Percentiles rank a stretch among this genome's conserved stretches.
These are phyloP conservation scores for Suillus variegatus DNA, from an alignment of 768 basidiomycete species.

Conservation along the genomic window DNA sequence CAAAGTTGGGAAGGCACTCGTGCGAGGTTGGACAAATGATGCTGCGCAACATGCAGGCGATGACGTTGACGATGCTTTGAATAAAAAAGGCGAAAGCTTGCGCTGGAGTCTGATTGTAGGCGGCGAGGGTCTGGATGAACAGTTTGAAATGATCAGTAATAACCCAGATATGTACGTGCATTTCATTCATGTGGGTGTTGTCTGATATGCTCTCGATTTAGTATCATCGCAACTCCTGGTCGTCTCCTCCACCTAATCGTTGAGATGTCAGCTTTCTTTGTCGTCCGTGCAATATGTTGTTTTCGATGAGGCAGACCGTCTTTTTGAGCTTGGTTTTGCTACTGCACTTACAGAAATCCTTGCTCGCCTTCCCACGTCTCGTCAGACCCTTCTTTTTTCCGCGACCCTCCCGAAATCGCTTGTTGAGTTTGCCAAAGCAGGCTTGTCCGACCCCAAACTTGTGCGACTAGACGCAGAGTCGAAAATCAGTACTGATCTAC, in stretches of 20 bases:
- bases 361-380: slow-evolving; percentile 77
- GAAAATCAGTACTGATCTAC: slow-evolving; percentile 92
- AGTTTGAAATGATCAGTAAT: slow-evolving; percentile 92
- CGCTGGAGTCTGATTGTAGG: slow-evolving; percentile 96
- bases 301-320: slow-evolving; percentile 97
- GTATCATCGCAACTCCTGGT: slow-evolving; percentile 97
- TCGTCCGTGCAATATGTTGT: slow-evolving; percentile 87
- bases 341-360: slow-evolving; percentile 90
- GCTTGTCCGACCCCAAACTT: slow-evolving; percentile 89
- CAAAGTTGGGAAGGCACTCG: slow-evolving; percentile 94
- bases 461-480: slow-evolving; percentile 96
- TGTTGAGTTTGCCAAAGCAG: slow-evolving; percentile 98
- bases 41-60: slow-evolving; percentile 70
- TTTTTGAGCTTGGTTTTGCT: slow-evolving; percentile 99
- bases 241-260: slow-evolving; percentile 95
- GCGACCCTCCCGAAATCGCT: slow-evolving; percentile 95
- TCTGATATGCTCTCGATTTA: slow-evolving; percentile 33
- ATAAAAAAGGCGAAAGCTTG: slow-evolving; percentile 54
- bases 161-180: slow-evolving; percentile 91
- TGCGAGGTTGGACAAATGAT: slow-evolving; percentile 71
- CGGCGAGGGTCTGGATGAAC: slow-evolving; percentile 93
- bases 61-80: slow-evolving; percentile 49
- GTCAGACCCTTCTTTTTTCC: slow-evolving; percentile 94
- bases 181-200: slow-evolving; percentile 8
- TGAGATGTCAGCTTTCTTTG: slow-evolving; percentile 94